These are phyloP conservation scores for Penicillium sp. DNA, from an alignment of 2,329 filamentous ascomycete genomes.

Conservation along the genomic window DNA sequence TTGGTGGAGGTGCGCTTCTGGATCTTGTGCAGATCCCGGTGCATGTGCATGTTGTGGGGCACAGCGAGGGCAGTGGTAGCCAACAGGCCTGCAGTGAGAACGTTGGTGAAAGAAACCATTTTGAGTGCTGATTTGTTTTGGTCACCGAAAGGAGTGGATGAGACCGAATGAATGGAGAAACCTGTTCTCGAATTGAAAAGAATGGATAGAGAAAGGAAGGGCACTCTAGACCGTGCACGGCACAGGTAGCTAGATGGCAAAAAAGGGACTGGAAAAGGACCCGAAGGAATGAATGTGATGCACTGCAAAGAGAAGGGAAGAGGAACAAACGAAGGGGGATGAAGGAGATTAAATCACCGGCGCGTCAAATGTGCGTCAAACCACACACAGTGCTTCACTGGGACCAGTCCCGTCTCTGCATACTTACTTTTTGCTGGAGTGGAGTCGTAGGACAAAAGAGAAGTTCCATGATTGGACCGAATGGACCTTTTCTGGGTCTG, in stretches of 20 bases:
- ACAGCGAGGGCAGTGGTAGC: slow-evolving; percentile 35
- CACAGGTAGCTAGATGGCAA: slow-evolving; percentile 25
- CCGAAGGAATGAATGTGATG: slow-evolving; percentile 12
- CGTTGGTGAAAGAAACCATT: slow-evolving; percentile 42
- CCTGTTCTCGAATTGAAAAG: slow-evolving; percentile 25
- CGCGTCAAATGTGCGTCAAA: slow-evolving; percentile 16
- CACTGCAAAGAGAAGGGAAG: slow-evolving; percentile 4
- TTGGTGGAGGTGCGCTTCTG: slow-evolving; percentile 27
- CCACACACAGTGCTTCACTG: slow-evolving; percentile 1
- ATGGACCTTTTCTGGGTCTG: not conserved
- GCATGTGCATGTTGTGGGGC: slow-evolving; percentile 21
- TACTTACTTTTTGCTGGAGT: not conserved
- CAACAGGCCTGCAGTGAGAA: slow-evolving; percentile 35
- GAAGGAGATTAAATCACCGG: slow-evolving; percentile 13
- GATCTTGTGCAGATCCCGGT: slow-evolving; percentile 9
- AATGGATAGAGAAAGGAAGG: slow-evolving; percentile 19
- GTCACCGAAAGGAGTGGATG: slow-evolving; percentile 13
- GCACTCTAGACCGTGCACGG: slow-evolving; percentile 32
- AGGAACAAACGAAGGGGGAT: slow-evolving; percentile 1
- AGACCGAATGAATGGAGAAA: slow-evolving; percentile 19
- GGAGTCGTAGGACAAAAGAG: not conserved
- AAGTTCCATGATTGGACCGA: not conserved
- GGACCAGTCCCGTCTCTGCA: not conserved
- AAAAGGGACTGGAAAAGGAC: slow-evolving; percentile 14
- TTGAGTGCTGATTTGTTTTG: slow-evolving; percentile 14